Conservation (phyloP, 2,329 filamentous ascomycete genomes). For the Claviceps africana region DNA sequence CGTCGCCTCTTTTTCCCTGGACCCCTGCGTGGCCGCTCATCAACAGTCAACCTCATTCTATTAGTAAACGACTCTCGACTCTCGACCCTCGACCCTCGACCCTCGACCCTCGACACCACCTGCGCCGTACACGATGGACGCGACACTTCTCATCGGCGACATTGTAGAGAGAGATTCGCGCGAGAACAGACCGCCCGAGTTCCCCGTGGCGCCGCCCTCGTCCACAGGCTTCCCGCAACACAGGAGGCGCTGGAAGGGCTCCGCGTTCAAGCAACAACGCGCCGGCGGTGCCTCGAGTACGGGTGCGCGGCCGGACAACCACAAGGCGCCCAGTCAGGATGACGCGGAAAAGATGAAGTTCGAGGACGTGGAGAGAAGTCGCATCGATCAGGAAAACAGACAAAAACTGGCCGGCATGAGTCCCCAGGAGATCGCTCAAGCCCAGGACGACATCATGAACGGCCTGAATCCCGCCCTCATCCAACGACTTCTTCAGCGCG, state of each 20-base stretch:
- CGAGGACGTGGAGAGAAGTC: conserved; percentile 46
- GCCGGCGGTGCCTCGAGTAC: conserved; percentile 9
- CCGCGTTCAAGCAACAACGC: conserved; percentile 59
- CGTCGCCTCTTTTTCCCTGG: background rate
- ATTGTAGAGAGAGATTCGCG: conserved; percentile 60
- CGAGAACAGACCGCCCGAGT: conserved; percentile 45
- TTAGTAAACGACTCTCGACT: background rate
- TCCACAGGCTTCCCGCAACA: conserved; percentile 75
- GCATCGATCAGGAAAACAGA: conserved; percentile 74
- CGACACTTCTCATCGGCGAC: conserved; percentile 53
- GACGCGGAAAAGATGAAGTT: conserved; percentile 10
- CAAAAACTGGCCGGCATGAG: conserved; percentile 66
- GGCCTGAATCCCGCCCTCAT: conserved; percentile 62
- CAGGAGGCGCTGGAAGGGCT: conserved; percentile 59
- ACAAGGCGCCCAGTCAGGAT: background rate
- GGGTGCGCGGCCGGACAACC: background rate
- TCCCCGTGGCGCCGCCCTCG: conserved; percentile 30
- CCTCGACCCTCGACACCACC: background rate
- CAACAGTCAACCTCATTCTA: background rate
- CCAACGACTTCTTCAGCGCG: conserved; percentile 59
- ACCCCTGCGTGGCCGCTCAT: background rate
- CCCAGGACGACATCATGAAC: conserved; percentile 67
- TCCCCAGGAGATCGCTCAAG: conserved; percentile 63
- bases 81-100: too few relatives aligned
- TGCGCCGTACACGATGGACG: conserved; percentile 17